Conservation (phyloP, 768 basidiomycete species). For the Mycena indigotica region DNA sequence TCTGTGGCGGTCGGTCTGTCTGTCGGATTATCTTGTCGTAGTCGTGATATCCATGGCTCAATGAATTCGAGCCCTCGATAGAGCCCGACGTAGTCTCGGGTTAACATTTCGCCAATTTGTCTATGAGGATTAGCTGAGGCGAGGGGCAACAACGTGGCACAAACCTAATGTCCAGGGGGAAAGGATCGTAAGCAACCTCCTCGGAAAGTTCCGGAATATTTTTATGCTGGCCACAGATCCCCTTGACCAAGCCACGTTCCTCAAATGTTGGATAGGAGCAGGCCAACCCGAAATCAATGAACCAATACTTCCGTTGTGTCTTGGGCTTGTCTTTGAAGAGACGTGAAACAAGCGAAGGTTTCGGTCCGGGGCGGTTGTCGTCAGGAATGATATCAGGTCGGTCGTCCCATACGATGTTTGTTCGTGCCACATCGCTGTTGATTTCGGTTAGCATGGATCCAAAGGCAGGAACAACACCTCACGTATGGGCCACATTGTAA, state of each 20-base stretch:
- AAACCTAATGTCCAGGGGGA: slow-evolving; percentile 21
- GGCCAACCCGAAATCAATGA: slow-evolving; percentile 23
- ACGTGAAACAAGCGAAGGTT: neutral
- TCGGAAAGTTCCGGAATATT: slow-evolving; percentile 24
- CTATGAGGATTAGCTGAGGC: slow-evolving; percentile 2
- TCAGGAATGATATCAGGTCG: slow-evolving; percentile 13
- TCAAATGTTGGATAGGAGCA: slow-evolving; percentile 22
- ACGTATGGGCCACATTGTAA: slow-evolving; percentile 24
- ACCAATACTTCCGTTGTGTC: slow-evolving; percentile 13
- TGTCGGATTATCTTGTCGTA: slow-evolving; percentile 19
- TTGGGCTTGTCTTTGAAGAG: slow-evolving; percentile 2
- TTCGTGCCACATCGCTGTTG: slow-evolving; percentile 19
- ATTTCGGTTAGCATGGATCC: neutral
- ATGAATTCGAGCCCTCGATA: slow-evolving; percentile 18
- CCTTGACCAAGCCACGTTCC: slow-evolving; percentile 20
- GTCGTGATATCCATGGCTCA: slow-evolving; percentile 14
- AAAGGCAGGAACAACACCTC: neutral
- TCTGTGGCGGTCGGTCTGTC: slow-evolving; percentile 15
- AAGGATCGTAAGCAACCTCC: slow-evolving; percentile 21
- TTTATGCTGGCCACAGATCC: slow-evolving; percentile 21
- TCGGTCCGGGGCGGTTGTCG: neutral
- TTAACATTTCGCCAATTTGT: slow-evolving; percentile 24
- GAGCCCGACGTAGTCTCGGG: slow-evolving; percentile 16
- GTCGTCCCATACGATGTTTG: slow-evolving; percentile 23
- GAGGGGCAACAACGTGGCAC: neutral